Evolutionary conservation across 129 eudicot genomes (phyloP), one percentile per base, ranked within the genome.

Genomic region (Flaveria ramosissima): DNA sequence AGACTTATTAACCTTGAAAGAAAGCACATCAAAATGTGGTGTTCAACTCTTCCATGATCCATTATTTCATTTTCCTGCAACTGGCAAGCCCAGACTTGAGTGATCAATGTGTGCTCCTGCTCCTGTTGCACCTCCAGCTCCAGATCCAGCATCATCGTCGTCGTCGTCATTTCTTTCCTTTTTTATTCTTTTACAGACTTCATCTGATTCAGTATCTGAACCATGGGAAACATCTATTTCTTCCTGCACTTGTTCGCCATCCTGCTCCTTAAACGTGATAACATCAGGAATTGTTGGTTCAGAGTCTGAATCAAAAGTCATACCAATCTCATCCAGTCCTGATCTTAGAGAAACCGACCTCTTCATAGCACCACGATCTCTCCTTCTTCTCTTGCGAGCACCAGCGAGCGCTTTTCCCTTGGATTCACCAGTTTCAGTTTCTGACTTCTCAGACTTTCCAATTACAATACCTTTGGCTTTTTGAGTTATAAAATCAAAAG

Each of bases 401-500:
- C 74, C 16, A 12, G 43, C 3, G 1, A 21, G 6, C 64, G 72
- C 51, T 76, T 47, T 75, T 47, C 50, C 46, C 23, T 45, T 15
- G 26, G 70, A 10, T 51, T 52, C 56, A 52, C 11, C 76, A 53
- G 21, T 11, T 63, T 24, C 30, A 14, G 32, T 15, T 53, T 52
- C 72, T 32, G 77, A 26, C 56, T 36, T 65, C 26, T 79, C 63
- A 23, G 61, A 2, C 9, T 4, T 47, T 43, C 42, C 52, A 19
- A 79, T 79, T 41, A 63, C 68, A 62, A 79, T 41, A 50, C 47
- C 83, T 79, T 79, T 72, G 17, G 68, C 19, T 79, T 79, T 41
- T 39, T 50, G 56, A 52, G 56, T 8, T n/a, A 52, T 39, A 20
- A 26, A 74, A 60, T 74, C 71, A 60, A 74, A 15, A 41, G 75